Conservation (phyloP, 2,329 filamentous ascomycete genomes). For the Paraphoma sp. region DNA sequence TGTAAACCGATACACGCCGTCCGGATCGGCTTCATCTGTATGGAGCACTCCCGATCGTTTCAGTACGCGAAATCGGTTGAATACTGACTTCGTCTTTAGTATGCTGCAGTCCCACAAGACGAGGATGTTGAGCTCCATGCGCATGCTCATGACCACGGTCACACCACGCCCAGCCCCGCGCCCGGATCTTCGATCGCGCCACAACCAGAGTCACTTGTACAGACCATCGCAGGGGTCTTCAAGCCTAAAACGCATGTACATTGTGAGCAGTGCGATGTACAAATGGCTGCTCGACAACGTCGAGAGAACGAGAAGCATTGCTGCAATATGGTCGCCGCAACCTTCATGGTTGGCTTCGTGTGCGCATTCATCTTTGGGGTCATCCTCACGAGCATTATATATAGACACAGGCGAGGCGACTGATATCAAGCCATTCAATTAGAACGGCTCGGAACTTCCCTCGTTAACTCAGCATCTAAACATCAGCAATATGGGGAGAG, state of each 20-base stretch:
- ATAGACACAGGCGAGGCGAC: constrained; percentile 4
- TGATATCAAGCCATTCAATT: neutral
- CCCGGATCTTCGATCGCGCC: constrained; percentile 2
- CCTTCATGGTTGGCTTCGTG: constrained; percentile 25
- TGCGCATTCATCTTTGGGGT: constrained; percentile 30
- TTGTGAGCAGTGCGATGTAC: constrained; percentile 37
- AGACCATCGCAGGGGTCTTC: constrained; percentile 33
- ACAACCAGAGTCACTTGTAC: constrained; percentile 28
- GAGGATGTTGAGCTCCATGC: constrained; percentile 32
- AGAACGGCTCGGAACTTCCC: neutral
- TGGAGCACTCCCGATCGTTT: neutral
- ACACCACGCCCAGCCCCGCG: constrained; percentile 5
- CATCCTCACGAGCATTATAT: constrained; percentile 10
- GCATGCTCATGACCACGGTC: constrained; percentile 12
- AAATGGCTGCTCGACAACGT: constrained; percentile 21
- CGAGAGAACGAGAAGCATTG: constrained; percentile 28
- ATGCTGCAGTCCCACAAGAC: constrained; percentile 30
- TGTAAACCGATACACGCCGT: constrained; percentile 20
- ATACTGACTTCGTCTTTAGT: constrained; percentile 14
- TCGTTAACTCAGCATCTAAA: too few relatives aligned
- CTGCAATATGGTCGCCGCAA: constrained; percentile 31
- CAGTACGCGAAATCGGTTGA: too few relatives aligned
- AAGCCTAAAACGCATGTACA: constrained; percentile 28
- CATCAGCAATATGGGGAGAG: too few relatives aligned
- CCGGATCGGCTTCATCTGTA: constrained; percentile 29